Evolutionary conservation across 2,329 filamentous ascomycete genomes (phyloP).

Genomic region (Exophiala oligosperma): DNA sequence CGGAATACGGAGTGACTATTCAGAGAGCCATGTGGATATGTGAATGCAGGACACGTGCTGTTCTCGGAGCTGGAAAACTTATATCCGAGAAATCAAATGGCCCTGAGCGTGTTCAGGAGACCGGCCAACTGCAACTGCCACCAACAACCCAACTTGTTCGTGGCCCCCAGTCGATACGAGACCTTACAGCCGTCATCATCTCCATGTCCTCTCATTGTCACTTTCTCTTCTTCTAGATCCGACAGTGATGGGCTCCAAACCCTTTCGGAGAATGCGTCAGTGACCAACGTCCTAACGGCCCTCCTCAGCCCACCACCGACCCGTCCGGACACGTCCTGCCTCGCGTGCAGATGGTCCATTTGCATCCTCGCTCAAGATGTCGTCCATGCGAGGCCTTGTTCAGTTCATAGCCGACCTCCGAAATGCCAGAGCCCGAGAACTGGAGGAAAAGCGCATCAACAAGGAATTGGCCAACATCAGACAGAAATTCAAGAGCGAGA

Average conservation of each 20-base stretch:
- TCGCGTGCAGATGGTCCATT: slow-evolving; percentile 4
- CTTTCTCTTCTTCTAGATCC: background rate
- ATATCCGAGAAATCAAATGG: background rate
- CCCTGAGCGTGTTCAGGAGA: background rate
- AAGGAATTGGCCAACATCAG: slow-evolving; percentile 98
- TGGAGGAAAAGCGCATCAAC: slow-evolving; percentile 99
- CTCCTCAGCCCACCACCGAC: slow-evolving; percentile 2
- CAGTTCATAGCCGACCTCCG: slow-evolving; percentile 97
- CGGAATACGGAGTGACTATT: no score
- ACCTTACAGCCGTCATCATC: background rate
- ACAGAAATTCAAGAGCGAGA: slow-evolving; percentile 97
- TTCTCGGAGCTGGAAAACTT: background rate
- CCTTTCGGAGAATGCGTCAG: background rate
- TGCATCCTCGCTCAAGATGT: slow-evolving; percentile 17
- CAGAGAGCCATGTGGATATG: no score
- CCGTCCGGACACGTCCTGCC: background rate
- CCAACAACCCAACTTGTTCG: background rate
- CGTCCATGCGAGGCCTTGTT: slow-evolving; percentile 70
- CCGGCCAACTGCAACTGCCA: background rate
- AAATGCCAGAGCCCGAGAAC: slow-evolving; percentile 89
- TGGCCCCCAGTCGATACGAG: background rate
- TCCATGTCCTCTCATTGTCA: background rate
- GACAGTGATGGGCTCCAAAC: slow-evolving; percentile 4
- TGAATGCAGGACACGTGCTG: no score
- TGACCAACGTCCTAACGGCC: slow-evolving; percentile 1